Percentiles rank a stretch among this genome's conserved stretches.
These are phyloP conservation scores for Puccinia coronata DNA, from an alignment of 1,284 basidiomycete species.

Conservation along the genomic window DNA sequence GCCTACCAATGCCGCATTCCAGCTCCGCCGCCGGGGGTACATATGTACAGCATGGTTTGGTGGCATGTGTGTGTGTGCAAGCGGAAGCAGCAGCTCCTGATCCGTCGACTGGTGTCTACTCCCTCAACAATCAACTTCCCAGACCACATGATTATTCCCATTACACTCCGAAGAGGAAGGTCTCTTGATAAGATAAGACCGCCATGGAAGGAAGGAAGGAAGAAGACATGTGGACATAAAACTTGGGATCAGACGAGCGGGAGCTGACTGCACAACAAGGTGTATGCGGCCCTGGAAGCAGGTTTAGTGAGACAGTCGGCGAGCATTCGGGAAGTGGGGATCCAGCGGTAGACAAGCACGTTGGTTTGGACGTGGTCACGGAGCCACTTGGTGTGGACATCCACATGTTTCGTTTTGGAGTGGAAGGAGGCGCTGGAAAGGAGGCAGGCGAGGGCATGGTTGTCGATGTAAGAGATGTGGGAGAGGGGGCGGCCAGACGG, in stretches of 20 bases:
- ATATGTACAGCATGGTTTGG: no score
- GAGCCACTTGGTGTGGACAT: constrained; percentile 4
- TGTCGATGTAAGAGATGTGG: background rate
- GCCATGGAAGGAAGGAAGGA: no score
- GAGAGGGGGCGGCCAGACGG: background rate
- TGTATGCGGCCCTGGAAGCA: background rate
- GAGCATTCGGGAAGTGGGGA: background rate
- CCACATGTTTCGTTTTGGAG: constrained; percentile 13
- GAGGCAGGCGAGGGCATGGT: background rate
- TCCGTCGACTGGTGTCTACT: no score
- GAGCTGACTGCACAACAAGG: background rate
- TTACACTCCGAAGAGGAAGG: no score
- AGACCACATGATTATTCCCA: no score
- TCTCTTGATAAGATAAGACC: no score
- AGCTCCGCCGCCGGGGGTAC: no score
- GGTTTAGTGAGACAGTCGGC: constrained; percentile 23
- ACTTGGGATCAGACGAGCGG: background rate
- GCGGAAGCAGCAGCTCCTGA: no score
- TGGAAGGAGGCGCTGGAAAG: background rate
- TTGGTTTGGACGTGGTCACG: background rate
- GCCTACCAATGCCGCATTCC: no score
- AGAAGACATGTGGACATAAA: no score
- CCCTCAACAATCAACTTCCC: no score
- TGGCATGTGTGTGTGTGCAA: no score
- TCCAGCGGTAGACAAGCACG: background rate